A percentile compares a stretch with the other conserved stretches of the same genome.
Conservation (phyloP, 2,329 filamentous ascomycete species). For the Clonostachys rhizophaga region DNA sequence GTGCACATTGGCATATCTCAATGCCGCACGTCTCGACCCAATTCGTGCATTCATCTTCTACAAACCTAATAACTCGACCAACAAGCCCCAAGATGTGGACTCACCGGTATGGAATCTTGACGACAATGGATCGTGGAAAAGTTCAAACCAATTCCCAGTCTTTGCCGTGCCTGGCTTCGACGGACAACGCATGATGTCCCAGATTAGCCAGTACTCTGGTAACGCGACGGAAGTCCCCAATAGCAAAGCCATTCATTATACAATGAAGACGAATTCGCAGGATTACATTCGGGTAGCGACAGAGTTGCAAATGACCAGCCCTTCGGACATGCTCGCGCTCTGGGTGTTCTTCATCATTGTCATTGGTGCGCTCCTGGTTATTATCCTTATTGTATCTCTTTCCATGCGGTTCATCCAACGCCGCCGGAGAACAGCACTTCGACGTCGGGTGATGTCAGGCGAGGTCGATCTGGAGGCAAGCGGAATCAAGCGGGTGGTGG, state of each 20-base stretch:
- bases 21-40: constrained; percentile 50
- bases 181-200: constrained; percentile 64
- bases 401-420: constrained; percentile 76
- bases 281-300: constrained; percentile 60
- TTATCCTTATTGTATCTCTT: constrained; percentile 63
- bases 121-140: constrained; percentile 68
- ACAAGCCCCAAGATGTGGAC: constrained; percentile 60
- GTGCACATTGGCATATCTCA: constrained; percentile 72
- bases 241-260: constrained; percentile 47
- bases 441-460: constrained; percentile 66
- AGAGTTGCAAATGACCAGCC: constrained; percentile 40
- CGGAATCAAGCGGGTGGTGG: constrained; percentile 76
- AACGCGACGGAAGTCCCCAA: constrained; percentile 60
- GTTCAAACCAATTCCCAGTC: constrained; percentile 68
- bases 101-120: constrained; percentile 66
- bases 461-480: constrained; percentile 84
- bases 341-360: constrained; percentile 78
- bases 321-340: constrained; percentile 58
- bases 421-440: constrained; percentile 62
- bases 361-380: constrained; percentile 62
- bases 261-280: constrained; percentile 49
- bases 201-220: constrained; percentile 73
- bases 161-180: constrained; percentile 71
- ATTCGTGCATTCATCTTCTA: constrained; percentile 63
- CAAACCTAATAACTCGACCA: constrained; percentile 47